phyloP scores from a whole-genome alignment of 805 yeast genomes.

The Saccharomycopsis sp. region DNA sequence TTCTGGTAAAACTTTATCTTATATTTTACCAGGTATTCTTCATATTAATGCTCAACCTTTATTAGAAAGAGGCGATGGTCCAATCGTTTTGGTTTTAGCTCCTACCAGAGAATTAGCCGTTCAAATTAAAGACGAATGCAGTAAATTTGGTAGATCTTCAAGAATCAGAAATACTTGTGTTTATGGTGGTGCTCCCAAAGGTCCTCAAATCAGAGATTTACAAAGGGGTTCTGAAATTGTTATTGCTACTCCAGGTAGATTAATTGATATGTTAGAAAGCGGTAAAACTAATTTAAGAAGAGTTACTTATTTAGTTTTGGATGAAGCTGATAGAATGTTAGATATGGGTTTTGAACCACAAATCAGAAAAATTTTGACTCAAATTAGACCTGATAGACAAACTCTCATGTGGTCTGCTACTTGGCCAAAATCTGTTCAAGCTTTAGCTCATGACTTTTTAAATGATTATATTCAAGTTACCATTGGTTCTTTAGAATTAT shows the following conservation, averaged over 20 bases:
- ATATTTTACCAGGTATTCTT: conserved; percentile 93
- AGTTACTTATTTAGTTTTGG: conserved; percentile 93
- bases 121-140: conserved; percentile 92
- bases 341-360: conserved; percentile 99
- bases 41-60: conserved; percentile 98
- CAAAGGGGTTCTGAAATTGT: conserved; percentile 91
- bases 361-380: conserved; percentile 95
- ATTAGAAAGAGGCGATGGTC: conserved; percentile 91
- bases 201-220: conserved; percentile 94
- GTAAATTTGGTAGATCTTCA: conserved; percentile 85
- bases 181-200: conserved; percentile 99
- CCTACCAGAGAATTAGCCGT: conserved; percentile 99
- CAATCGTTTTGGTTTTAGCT: conserved; percentile 88
- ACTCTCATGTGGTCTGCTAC: conserved; percentile 99
- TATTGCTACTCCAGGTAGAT: conserved; percentile 98
- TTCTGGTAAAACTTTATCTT: conserved; percentile 96
- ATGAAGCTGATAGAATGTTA: conserved; percentile 99
- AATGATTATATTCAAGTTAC: conserved; percentile 93
- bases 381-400: conserved; percentile 99
- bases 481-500: conserved; percentile 87
- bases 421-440: conserved; percentile 98
- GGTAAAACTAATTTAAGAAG: conserved; percentile 92
- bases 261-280: conserved; percentile 92
- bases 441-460: conserved; percentile 84
- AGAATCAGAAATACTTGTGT: conserved; percentile 95